Base-by-base conservation (phyloP, 805 yeast genomes). In the Brettanomyces anomalus region DNA sequence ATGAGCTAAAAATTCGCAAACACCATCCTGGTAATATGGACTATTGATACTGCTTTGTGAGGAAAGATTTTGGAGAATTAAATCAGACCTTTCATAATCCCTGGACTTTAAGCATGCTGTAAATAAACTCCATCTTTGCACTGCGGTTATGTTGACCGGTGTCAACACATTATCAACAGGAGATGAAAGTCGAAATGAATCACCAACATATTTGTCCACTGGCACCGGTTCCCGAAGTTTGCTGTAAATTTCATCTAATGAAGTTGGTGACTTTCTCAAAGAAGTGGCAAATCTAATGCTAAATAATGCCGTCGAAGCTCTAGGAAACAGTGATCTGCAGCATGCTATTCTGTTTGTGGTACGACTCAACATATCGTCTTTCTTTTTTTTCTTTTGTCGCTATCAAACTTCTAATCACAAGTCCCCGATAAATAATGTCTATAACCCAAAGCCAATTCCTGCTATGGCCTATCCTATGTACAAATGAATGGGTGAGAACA, bases 61-160 rank as follows among this genome's bases (percentile, higher is more conserved):
- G 40, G 78, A 71, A 38, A 86, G 66, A 3, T 88, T 79, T 42
- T 70, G 67, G 34, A 87, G 61, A 17, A 86, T 77, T 19, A 79
- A 65, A 49, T 76, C 78, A 0, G 95, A 95, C 54, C 96, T 69
- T 18, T 71, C 74, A 50, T 71, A 74, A 55, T 84, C 82, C 42
- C 72, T 71, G 30, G 83, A 73, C 36, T 77, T 75, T 28, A 87
- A 55, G 49, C 89, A 81, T 0, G 93, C 90, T 52, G 87, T 95
- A 34, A 86, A 67, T 31, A 87, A 62, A 3, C 89, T 75, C 79
- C 89, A 87, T 5, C 57, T 48, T 43, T 58, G 60, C 26, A 53
- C 38, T 15, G 51, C 46, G 7, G 50, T 48, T 2, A 54, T 45
- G 8, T 55, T 54, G 15, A 53, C 49, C 13, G 60, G 53, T 4